Base-by-base conservation (phyloP, 2,329 filamentous ascomycete species). In the Neonectria hederae region DNA sequence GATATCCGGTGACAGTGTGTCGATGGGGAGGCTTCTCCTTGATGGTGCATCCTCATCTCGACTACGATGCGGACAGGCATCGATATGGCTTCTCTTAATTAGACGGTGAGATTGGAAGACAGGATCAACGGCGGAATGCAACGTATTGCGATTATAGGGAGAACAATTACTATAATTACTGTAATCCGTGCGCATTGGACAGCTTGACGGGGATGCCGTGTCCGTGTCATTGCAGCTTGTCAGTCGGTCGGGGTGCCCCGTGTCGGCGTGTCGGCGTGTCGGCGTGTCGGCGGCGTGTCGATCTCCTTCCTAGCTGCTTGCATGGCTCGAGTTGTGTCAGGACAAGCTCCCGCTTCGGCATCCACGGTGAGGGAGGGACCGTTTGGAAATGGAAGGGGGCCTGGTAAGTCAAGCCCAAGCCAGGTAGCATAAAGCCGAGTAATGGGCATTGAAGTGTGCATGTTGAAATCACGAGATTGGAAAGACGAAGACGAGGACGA, bases 211-310 rank as follows among this genome's bases (percentile, higher is more conserved):
- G 52, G 60, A 46, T 57, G 43, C 54, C 42, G 60, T 54, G 54
- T 42, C 48, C 42, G 45, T 54, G 54, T 38, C 45, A 32, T 28
- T 26, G n/a, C 48, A 51, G 38, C 54, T 26, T 59, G 46, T 62
- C 38, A n/a, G 38, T 42, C 38, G 14, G 46, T 54, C 46, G 54
- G 53, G 56, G 38, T 30, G 48, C 28, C n/a, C 48, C 35, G 59
- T 63, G 22, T 58, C 53, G 53, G 53, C 46, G 38, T 57, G 60
- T 63, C 32, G 32, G 6, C 32, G 32, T 14, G 32, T 35, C 60
- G 60, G n/a, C 35, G 59, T 63, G 22, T 58, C 53, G 53, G 53
- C 46, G 38, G 6, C 32, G 32, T 14, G 32, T 35, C 60, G 60
- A 63, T 63, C 60, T 30, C 32, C 43, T 43, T 30, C 32, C 43